Evolutionary conservation across 805 yeast genomes (phyloP).

Genomic region (Huiozyma naganishii): DNA sequence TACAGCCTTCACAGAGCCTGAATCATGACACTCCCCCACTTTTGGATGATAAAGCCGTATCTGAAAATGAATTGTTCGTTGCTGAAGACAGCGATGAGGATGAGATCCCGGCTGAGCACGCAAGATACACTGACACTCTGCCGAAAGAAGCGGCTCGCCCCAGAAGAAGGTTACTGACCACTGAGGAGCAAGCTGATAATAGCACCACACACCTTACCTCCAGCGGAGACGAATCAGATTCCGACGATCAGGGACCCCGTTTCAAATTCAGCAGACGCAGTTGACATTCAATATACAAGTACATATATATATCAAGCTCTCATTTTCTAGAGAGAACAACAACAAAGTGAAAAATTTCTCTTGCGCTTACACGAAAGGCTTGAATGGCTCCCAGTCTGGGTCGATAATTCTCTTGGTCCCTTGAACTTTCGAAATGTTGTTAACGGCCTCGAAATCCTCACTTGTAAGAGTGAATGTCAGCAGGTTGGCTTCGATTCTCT

Average conservation of each 20-base stretch:
- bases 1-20: neutral
- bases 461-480: conserved; percentile 24
- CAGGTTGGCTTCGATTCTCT: conserved; percentile 33
- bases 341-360: neutral
- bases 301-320: neutral
- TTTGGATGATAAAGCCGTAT: neutral
- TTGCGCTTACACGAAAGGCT: neutral
- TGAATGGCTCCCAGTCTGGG: conserved; percentile 21
- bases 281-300: neutral
- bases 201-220: no score
- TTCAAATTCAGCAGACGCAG: conserved; percentile 26
- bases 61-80: neutral
- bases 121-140: neutral
- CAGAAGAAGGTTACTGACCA: no score
- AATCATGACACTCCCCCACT: neutral
- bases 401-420: conserved; percentile 25
- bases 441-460: conserved; percentile 28
- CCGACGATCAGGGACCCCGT: conserved; percentile 27
- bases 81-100: conserved; percentile 1
- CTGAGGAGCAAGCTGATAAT: no score
- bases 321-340: neutral
- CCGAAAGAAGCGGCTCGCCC: neutral
- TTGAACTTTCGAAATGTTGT: conserved; percentile 16
- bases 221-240: conserved; percentile 3
- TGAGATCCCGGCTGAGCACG: neutral